Percentiles rank a stretch among this genome's conserved stretches.
These are phyloP conservation scores for Entonaema liquescens DNA, from an alignment of 495 filamentous ascomycete species.

Conservation along the genomic window DNA sequence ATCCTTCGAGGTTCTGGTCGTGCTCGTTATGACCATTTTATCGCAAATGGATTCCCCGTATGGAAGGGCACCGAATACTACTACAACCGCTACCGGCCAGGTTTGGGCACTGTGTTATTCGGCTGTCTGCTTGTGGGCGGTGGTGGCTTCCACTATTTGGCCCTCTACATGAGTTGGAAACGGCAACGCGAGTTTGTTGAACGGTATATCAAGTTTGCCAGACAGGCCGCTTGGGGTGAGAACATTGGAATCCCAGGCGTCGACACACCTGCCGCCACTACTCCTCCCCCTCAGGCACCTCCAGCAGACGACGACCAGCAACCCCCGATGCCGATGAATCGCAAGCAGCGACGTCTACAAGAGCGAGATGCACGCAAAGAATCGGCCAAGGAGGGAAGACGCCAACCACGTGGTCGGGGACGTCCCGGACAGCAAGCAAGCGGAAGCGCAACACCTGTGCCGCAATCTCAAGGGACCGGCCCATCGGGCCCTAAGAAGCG, in stretches of 20 bases:
- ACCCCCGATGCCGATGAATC: conserved; percentile 70
- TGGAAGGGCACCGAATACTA: conserved; percentile 99
- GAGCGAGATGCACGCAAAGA: conserved; percentile 82
- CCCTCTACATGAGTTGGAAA: conserved; percentile 83
- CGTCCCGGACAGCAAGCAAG: conserved; percentile 47
- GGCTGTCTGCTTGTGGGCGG: conserved; percentile 87
- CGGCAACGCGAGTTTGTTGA: conserved; percentile 90
- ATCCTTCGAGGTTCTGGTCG: conserved; percentile 82
- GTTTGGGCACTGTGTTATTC: conserved; percentile 80
- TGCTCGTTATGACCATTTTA: conserved; percentile 94
- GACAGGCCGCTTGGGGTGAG: conserved; percentile 88
- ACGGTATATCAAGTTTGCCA: conserved; percentile 88
- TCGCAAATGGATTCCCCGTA: conserved; percentile 90
- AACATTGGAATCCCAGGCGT: conserved; percentile 74
- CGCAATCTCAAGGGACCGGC: conserved; percentile 49
- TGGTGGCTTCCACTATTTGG: conserved; percentile 84
- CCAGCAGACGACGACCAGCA: conserved; percentile 58
- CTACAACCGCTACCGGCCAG: conserved; percentile 91
- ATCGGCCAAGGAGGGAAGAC: conserved; percentile 48
- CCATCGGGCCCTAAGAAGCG: conserved; percentile 77
- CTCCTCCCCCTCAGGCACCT: conserved; percentile 51
- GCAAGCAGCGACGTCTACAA: conserved; percentile 85
- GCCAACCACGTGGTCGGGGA: conserved; percentile 38
- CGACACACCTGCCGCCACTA: conserved; percentile 53
- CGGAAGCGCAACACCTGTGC: conserved; percentile 41